phyloP scores from a whole-genome alignment of 78 protist species.

The Dictyostelium intermedium region DNA sequence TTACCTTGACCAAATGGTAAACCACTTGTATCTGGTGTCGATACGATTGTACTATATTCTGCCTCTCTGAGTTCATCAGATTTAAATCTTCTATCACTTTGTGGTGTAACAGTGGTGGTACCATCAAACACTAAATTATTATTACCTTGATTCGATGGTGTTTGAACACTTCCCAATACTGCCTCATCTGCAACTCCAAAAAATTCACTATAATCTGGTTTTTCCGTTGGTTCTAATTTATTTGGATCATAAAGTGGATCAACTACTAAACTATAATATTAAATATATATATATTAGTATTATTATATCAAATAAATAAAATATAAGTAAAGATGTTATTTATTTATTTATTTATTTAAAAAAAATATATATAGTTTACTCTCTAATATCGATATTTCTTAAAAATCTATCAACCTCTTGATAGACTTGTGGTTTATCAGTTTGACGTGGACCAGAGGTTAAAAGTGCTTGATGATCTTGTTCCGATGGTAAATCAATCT shows the following conservation, averaged over 20 bases:
- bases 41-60: not conserved
- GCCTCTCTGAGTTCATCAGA: conserved; percentile 29
- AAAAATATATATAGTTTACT: not conserved
- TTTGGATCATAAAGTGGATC: conserved; percentile 60
- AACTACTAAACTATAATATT: conserved; percentile 36
- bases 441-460: not conserved
- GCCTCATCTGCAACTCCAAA: not conserved
- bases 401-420: conserved; percentile 32
- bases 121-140: not conserved
- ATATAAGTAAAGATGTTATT: not conserved
- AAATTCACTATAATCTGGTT: not conserved
- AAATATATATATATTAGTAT: not conserved
- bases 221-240: conserved; percentile 2
- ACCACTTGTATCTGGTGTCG: not conserved
- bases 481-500: conserved; percentile 29
- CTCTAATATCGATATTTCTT: conserved; percentile 43
- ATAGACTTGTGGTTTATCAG: conserved; percentile 10
- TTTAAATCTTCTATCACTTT: not conserved
- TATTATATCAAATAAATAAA: not conserved
- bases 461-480: conserved; percentile 23
- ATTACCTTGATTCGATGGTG: not conserved
- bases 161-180: not conserved
- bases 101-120: not conserved
- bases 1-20: not conserved
- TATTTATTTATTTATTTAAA: no score